A percentile compares a stretch with the other conserved stretches of the same genome.
These are phyloP conservation scores for Aspergillus taichungensis DNA, from an alignment of 495 filamentous ascomycete species.

Conservation along the genomic window DNA sequence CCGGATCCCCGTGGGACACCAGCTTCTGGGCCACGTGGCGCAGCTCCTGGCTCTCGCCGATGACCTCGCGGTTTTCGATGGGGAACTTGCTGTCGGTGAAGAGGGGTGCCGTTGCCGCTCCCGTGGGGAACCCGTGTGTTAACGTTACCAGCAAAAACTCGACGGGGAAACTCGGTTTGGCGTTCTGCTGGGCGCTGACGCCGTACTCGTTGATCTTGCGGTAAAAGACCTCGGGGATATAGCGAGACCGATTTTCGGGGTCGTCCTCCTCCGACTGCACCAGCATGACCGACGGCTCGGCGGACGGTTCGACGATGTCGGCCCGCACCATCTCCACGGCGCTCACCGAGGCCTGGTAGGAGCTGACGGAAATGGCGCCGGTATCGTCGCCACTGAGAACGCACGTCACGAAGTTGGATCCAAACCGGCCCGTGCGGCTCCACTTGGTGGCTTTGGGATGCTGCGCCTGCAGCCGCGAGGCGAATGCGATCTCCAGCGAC, in stretches of 20 bases:
- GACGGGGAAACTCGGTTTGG: slow-evolving; percentile 90
- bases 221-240: slow-evolving; percentile 97
- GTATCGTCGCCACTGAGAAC: slow-evolving; percentile 86
- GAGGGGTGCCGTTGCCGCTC: slow-evolving; percentile 58
- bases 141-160: slow-evolving; percentile 94
- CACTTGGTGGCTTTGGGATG: slow-evolving; percentile 90
- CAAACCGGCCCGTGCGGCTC: slow-evolving; percentile 91
- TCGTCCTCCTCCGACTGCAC: slow-evolving; percentile 84
- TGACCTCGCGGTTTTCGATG: slow-evolving; percentile 78
- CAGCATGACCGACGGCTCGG: slow-evolving; percentile 88
- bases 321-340: slow-evolving; percentile 95
- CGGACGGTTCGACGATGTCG: slow-evolving; percentile 89
- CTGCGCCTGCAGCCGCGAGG: slow-evolving; percentile 75
- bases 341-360: slow-evolving; percentile 90
- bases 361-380: slow-evolving; percentile 77
- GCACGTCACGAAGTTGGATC: slow-evolving; percentile 95
- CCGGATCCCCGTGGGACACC: slow-evolving; percentile 48
- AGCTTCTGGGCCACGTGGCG: slow-evolving; percentile 53
- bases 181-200: slow-evolving; percentile 90
- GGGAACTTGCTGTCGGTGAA: slow-evolving; percentile 70
- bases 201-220: slow-evolving; percentile 94
- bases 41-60: slow-evolving; percentile 75
- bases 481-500: slow-evolving; percentile 85
- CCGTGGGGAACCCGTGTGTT: slow-evolving; percentile 89
- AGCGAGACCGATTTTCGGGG: slow-evolving; percentile 60